phyloP scores from a whole-genome alignment of 495 filamentous ascomycete genomes.

The Neurospora sp. region DNA sequence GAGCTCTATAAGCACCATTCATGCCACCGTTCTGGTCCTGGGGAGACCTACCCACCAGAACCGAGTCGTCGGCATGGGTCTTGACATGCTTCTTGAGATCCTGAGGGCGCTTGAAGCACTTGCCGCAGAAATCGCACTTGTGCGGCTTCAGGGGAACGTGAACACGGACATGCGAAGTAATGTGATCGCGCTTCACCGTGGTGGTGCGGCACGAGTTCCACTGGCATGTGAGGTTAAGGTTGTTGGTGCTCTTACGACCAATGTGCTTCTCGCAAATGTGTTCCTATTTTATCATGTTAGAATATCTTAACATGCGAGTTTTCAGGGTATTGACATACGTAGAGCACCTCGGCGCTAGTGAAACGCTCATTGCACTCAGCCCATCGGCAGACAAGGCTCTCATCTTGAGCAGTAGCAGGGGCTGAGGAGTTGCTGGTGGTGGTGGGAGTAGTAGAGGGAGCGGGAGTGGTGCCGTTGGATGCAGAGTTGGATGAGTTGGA shows the following conservation, averaged over 20 bases:
- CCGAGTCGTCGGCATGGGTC: conserved; percentile 98
- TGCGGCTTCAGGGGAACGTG: conserved; percentile 97
- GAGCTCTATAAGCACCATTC: conserved; percentile 45
- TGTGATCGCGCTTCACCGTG: conserved; percentile 98
- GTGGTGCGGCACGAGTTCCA: conserved; percentile 95
- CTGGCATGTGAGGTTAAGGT: conserved; percentile 92
- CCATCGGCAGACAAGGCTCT: conserved; percentile 79
- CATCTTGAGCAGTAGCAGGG: conserved; percentile 34
- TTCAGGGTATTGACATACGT: conserved; percentile 52
- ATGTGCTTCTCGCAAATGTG: conserved; percentile 98
- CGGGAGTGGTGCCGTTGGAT: conserved; percentile 36
- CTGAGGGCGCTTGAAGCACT: conserved; percentile 98
- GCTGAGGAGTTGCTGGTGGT: conserved; percentile 22
- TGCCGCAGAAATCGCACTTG: conserved; percentile 96
- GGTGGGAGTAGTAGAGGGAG: conserved; percentile 30
- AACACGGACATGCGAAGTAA: conserved; percentile 97
- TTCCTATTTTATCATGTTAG: conserved; percentile 46
- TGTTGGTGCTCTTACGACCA: conserved; percentile 97
- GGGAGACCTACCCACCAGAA: conserved; percentile 61
- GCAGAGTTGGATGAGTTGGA: conserved; percentile 17
- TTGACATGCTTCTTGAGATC: conserved; percentile 99
- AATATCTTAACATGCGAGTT: background rate
- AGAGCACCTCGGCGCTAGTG: conserved; percentile 70
- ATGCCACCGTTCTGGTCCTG: conserved; percentile 56
- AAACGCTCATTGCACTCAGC: conserved; percentile 74